Base-by-base conservation (phyloP, 2,329 filamentous ascomycete species). In the Pseudogymnoascus verrucosus region DNA sequence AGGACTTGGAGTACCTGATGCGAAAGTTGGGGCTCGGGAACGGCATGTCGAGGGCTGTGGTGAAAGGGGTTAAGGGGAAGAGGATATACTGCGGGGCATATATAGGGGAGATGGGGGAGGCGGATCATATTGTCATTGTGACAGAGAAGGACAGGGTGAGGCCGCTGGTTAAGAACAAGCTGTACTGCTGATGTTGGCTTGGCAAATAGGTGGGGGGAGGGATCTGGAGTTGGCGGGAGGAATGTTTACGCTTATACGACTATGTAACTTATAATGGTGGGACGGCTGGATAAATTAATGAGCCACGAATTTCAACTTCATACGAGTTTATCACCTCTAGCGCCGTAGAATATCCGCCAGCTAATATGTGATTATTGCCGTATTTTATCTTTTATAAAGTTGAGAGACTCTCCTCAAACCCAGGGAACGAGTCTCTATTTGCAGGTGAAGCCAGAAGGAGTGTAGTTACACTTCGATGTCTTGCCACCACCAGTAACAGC, bases 41-140 rank as follows among this genome's bases (percentile, higher is more conserved):
- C 28, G 51, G 51, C 26, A 31, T 16, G 26, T 57, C 51, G 8
- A 57, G 26, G n/a, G 51, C 28, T 11, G 26, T 57, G 28, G 51
- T 57, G 8, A 57, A 57, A 2, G 51, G 51, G 51, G 34, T 57
- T 57, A 57, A 57, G 26, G 51, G 51, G n/a, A 57, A 57, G 26
- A 57, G 51, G n/a, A 57, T 57, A 57, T 57, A 57, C 51, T 57
- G 51, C 10, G 51, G 51, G 26, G 51, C 28, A 5, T 57, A 57
- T 7, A 5, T 57, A 1, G 51, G 51, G 26, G 51, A 57, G 4
- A 34, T 57, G 51, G 51, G 51, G n/a, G 51, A 57, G 5, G 26
- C 28, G 5, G 51, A 57, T 19, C 51, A 57, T 57, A 57, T 57
- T 34, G 51, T 57, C 28, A 57, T 57, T 19, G 51, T 57, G n/a